Percentiles rank a stretch among this genome's conserved stretches.
Conservation (phyloP, 2,329 filamentous ascomycete species). For the Hypoxylon sp. region DNA sequence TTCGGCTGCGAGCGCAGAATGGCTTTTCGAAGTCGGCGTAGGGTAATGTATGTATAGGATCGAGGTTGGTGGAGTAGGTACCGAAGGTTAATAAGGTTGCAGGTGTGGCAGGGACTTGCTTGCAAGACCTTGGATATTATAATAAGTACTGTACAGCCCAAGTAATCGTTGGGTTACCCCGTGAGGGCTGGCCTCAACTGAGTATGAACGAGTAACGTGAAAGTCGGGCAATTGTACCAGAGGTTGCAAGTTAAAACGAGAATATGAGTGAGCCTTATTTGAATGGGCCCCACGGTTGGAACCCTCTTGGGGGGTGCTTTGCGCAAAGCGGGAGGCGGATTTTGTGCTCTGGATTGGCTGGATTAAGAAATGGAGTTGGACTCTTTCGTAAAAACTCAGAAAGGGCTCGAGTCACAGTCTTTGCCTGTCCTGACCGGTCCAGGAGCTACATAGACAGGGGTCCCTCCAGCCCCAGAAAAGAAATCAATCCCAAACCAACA, state of each 20-base stretch:
- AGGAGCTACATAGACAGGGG: conserved; percentile 39
- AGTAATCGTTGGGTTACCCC: conserved; percentile 39
- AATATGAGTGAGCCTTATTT: conserved; percentile 40
- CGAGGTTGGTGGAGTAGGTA: conserved; percentile 38
- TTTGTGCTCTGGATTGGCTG: conserved; percentile 42
- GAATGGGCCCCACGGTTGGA: conserved; percentile 41
- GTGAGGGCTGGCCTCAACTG: conserved; percentile 45
- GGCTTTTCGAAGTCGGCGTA: background rate
- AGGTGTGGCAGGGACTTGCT: conserved; percentile 24
- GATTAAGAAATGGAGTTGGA: conserved; percentile 47
- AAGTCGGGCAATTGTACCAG: conserved; percentile 26
- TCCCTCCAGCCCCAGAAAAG: conserved; percentile 41
- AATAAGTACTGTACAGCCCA: conserved; percentile 26
- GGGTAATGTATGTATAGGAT: conserved; percentile 5
- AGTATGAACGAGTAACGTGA: conserved; percentile 29
- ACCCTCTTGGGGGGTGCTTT: conserved; percentile 37
- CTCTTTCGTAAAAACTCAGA: conserved; percentile 44
- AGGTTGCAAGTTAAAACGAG: conserved; percentile 21
- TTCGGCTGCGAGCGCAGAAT: conserved; percentile 42
- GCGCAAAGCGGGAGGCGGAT: conserved; percentile 39
- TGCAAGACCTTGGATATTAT: conserved; percentile 16
- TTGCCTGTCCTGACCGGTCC: conserved; percentile 17
- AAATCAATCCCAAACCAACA: conserved; percentile 44
- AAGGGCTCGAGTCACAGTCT: conserved; percentile 26
- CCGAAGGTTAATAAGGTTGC: conserved; percentile 34